phyloP scores from a whole-genome alignment of 495 filamentous ascomycete species.

The Lasiosphaeriaceae sp. region DNA sequence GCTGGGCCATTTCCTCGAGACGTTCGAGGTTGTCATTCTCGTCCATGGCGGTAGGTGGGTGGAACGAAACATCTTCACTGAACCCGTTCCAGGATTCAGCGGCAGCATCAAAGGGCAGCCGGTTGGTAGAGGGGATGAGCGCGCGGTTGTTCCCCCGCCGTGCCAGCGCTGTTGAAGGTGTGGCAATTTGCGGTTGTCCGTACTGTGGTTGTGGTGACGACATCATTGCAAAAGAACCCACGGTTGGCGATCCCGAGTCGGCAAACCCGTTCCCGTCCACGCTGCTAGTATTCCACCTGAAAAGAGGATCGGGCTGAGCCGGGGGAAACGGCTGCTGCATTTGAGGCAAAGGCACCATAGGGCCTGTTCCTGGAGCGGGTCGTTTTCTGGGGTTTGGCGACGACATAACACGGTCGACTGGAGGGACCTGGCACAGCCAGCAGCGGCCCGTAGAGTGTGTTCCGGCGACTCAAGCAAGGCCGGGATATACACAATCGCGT shows the following conservation, averaged over 20 bases:
- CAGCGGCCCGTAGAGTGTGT: neutral
- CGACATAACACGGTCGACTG: conserved; percentile 38
- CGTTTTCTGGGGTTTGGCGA: conserved; percentile 62
- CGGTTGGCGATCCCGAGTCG: conserved; percentile 27
- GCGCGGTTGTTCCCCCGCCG: conserved; percentile 63
- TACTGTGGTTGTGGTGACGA: conserved; percentile 28
- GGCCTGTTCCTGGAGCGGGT: conserved; percentile 66
- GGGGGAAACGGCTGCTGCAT: conserved; percentile 39
- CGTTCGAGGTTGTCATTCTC: conserved; percentile 70
- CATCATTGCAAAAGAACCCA: conserved; percentile 42
- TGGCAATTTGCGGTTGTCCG: conserved; percentile 7
- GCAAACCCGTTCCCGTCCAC: conserved; percentile 30
- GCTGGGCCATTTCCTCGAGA: conserved; percentile 67
- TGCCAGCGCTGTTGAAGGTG: conserved; percentile 60
- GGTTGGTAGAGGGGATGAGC: conserved; percentile 44
- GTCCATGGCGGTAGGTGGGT: conserved; percentile 38
- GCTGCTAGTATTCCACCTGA: conserved; percentile 34
- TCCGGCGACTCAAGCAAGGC: neutral
- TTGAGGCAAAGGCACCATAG: conserved; percentile 50
- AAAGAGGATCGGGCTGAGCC: conserved; percentile 36
- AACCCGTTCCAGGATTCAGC: conserved; percentile 46
- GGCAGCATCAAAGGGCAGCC: conserved; percentile 40
- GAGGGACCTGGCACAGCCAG: conserved; percentile 1
- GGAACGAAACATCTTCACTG: conserved; percentile 42
- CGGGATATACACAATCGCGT: neutral